These are phyloP conservation scores for Coemansia sp. DNA, from an alignment of 192 early-diverging fungal species.

Conservation along the genomic window DNA sequence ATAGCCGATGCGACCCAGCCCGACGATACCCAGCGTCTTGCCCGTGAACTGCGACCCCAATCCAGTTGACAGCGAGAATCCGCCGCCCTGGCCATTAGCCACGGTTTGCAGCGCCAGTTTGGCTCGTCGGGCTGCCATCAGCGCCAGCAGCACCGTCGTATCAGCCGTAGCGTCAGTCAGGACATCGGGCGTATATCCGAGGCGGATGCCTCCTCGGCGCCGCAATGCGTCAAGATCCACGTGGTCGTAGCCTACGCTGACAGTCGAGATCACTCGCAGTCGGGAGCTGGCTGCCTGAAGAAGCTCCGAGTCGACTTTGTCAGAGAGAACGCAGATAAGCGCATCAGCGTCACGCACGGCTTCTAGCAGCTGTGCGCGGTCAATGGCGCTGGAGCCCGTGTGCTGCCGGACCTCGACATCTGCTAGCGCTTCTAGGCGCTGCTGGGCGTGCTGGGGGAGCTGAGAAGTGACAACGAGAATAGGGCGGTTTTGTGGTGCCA, in stretches of 20 bases:
- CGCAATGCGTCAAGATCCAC: slow-evolving; percentile 63
- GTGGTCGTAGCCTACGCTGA: slow-evolving; percentile 86
- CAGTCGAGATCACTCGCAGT: slow-evolving; percentile 75
- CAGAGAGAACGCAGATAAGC: slow-evolving; percentile 69
- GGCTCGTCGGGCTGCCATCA: slow-evolving; percentile 72
- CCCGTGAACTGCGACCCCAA: slow-evolving; percentile 74
- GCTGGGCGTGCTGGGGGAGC: slow-evolving; percentile 57
- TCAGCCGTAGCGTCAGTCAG: slow-evolving; percentile 90
- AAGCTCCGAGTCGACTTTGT: slow-evolving; percentile 74
- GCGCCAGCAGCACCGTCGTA: slow-evolving; percentile 71
- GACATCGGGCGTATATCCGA: slow-evolving; percentile 88
- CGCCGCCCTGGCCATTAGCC: slow-evolving; percentile 4
- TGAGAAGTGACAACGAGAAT: slow-evolving; percentile 57
- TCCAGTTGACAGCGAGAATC: slow-evolving; percentile 26
- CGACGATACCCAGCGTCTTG: slow-evolving; percentile 86
- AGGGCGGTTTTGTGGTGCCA: too few relatives aligned
- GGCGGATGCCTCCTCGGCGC: slow-evolving; percentile 49
- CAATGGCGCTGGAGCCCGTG: slow-evolving; percentile 56
- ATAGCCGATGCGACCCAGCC: slow-evolving; percentile 80
- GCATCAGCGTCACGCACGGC: slow-evolving; percentile 57
- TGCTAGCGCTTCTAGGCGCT: slow-evolving; percentile 48
- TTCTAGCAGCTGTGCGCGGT: slow-evolving; percentile 56
- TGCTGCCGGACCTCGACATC: slow-evolving; percentile 62
- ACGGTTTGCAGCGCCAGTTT: slow-evolving; percentile 58
- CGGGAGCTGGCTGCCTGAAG: slow-evolving; percentile 66